Conservation (phyloP, 805 yeast species). For the Candida caryicola region DNA sequence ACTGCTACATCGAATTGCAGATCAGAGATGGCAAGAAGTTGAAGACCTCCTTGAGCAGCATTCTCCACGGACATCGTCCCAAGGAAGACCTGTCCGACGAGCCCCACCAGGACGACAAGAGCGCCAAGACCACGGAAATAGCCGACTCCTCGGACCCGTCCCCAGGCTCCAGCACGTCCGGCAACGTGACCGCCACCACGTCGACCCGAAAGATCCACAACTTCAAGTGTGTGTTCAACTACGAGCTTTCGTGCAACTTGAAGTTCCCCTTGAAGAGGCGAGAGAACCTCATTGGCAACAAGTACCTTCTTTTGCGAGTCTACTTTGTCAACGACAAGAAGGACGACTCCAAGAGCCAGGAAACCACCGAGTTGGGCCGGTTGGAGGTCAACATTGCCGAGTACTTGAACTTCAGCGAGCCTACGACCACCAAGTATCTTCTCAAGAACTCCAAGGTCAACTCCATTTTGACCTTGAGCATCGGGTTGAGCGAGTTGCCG, state of each 20-base stretch:
- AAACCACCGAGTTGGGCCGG: slow-evolving; percentile 56
- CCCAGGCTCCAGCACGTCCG: slow-evolving; percentile 10
- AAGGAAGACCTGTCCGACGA: slow-evolving; percentile 12
- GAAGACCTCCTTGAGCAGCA: slow-evolving; percentile 11
- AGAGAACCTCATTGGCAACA: slow-evolving; percentile 39
- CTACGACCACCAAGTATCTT: slow-evolving; percentile 59
- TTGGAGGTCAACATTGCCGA: slow-evolving; percentile 70
- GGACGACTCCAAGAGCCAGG: slow-evolving; percentile 6
- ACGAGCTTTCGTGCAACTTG: slow-evolving; percentile 33
- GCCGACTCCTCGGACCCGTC: slow-evolving; percentile 1
- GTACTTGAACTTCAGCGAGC: slow-evolving; percentile 54
- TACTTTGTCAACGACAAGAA: slow-evolving; percentile 25
- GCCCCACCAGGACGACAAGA: not conserved
- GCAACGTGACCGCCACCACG: slow-evolving; percentile 30
- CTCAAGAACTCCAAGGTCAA: slow-evolving; percentile 79
- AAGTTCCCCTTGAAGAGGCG: slow-evolving; percentile 38
- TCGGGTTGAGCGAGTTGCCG: slow-evolving; percentile 48
- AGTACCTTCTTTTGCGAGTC: slow-evolving; percentile 39
- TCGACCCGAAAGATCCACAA: slow-evolving; percentile 32
- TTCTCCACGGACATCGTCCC: slow-evolving; percentile 9
- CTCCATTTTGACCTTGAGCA: slow-evolving; percentile 64
- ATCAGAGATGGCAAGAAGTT: slow-evolving; percentile 47
- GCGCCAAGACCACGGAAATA: not conserved
- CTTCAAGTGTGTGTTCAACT: slow-evolving; percentile 40
- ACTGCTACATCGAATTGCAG: slow-evolving; percentile 62